phyloP scores from a whole-genome alignment of 768 basidiomycete genomes.

The Cantharellus anzutake region DNA sequence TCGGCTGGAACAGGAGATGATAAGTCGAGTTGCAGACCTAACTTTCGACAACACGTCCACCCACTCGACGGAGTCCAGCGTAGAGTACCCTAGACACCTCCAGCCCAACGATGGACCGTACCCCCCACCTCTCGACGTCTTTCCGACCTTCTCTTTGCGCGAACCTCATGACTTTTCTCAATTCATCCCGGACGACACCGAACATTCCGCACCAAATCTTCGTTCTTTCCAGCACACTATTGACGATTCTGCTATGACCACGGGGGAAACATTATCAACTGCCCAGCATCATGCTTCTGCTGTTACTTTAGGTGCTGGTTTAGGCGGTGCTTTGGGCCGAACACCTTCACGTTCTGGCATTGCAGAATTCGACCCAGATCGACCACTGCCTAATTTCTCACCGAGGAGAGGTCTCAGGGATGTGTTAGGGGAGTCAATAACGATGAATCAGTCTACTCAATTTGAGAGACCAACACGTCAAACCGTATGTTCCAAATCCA shows the following conservation, averaged over 20 bases:
- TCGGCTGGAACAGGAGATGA: constrained; percentile 56
- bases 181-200: constrained; percentile 6
- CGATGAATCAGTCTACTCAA: neutral
- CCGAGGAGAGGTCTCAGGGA: constrained; percentile 27
- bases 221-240: constrained; percentile 21
- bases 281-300: constrained; percentile 80
- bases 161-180: constrained; percentile 22
- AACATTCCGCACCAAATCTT: neutral
- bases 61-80: constrained; percentile 14
- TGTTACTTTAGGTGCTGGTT: constrained; percentile 68
- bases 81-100: constrained; percentile 61
- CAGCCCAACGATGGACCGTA: constrained; percentile 31
- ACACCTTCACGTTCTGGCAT: constrained; percentile 35
- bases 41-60: neutral
- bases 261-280: constrained; percentile 58
- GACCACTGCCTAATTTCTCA: constrained; percentile 56
- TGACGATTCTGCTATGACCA: constrained; percentile 46
- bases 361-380: constrained; percentile 73
- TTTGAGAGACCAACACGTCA: neutral
- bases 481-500: neutral
- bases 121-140: constrained; percentile 14
- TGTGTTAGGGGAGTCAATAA: neutral
- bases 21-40: constrained; percentile 35
- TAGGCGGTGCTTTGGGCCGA: constrained; percentile 30
- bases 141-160: constrained; percentile 38